Percentiles rank a stretch among this genome's conserved stretches.
These are phyloP conservation scores for Pseudomonodictys pantanalensis DNA, from an alignment of 495 filamentous ascomycete species.

Conservation along the genomic window DNA sequence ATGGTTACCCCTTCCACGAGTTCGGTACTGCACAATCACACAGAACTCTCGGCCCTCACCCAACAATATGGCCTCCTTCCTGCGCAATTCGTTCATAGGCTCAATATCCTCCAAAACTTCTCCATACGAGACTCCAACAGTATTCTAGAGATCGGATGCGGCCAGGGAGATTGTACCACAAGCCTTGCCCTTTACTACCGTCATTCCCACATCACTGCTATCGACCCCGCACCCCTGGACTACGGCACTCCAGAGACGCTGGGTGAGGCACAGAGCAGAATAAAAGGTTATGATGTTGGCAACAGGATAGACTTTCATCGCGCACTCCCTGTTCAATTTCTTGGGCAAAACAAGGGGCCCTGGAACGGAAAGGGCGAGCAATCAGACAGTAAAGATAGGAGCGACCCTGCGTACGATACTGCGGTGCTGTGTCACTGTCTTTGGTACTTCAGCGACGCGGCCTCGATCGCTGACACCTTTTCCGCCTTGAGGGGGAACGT, in stretches of 20 bases:
- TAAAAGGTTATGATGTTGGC: not conserved
- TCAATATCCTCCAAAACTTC: constrained; percentile 4
- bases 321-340: not conserved
- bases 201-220: not conserved
- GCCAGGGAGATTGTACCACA: constrained; percentile 22
- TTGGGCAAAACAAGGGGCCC: no score
- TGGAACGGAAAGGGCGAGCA: no score
- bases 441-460: constrained; percentile 6
- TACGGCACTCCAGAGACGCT: constrained; percentile 17
- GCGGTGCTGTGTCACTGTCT: constrained; percentile 11
- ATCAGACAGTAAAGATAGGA: not conserved
- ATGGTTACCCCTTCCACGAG: no score
- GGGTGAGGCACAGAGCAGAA: not conserved
- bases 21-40: not conserved
- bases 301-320: not conserved
- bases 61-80: not conserved
- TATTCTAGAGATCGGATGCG: constrained; percentile 20
- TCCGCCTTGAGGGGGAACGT: not conserved
- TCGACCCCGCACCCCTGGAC: constrained; percentile 18
- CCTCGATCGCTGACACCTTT: not conserved
- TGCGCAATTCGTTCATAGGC: constrained; percentile 1
- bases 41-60: not conserved
- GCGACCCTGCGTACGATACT: not conserved
- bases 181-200: not conserved
- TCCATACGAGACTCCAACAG: not conserved